Evolutionary conservation across 2,329 filamentous ascomycete species (phyloP).

Genomic region (Thelonectria blattea): DNA sequence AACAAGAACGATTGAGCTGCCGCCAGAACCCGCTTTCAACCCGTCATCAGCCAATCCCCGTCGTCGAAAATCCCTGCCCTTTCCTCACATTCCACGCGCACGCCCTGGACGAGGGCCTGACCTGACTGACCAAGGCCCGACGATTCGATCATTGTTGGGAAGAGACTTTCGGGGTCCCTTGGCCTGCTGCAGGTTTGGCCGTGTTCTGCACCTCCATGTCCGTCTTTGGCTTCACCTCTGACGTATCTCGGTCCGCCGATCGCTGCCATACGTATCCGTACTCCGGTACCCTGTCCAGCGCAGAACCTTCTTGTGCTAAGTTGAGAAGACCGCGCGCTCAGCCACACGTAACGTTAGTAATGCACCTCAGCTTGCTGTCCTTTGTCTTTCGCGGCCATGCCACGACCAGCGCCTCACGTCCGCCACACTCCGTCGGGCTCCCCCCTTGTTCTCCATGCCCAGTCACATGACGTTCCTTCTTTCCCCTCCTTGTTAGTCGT

Average conservation of each 20-base stretch:
- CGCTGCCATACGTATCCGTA: constrained; percentile 5
- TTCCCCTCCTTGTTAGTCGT: background rate
- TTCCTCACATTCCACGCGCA: background rate
- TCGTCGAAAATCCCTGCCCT: background rate
- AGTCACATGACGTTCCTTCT: constrained; percentile 35
- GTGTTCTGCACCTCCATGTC: background rate
- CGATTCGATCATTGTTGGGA: background rate
- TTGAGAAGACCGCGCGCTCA: constrained; percentile 23
- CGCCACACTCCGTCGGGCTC: constrained; percentile 35
- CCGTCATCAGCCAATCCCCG: background rate
- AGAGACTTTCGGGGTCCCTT: background rate
- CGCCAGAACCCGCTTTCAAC: background rate
- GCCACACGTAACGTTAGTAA: constrained; percentile 36
- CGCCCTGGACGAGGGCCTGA: background rate
- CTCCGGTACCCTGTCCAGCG: constrained; percentile 25
- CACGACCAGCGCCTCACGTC: constrained; percentile 19
- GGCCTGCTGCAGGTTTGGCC: background rate
- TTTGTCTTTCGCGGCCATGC: constrained; percentile 14
- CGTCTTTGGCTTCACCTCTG: constrained; percentile 10
- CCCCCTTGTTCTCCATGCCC: background rate
- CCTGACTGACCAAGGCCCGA: background rate
- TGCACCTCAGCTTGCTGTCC: constrained; percentile 5
- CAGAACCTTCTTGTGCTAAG: background rate
- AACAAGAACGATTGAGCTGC: background rate
- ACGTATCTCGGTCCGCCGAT: constrained; percentile 30